Evolutionary conservation across 106 monocot species (phyloP).

Genomic region (Allium cepa): DNA sequence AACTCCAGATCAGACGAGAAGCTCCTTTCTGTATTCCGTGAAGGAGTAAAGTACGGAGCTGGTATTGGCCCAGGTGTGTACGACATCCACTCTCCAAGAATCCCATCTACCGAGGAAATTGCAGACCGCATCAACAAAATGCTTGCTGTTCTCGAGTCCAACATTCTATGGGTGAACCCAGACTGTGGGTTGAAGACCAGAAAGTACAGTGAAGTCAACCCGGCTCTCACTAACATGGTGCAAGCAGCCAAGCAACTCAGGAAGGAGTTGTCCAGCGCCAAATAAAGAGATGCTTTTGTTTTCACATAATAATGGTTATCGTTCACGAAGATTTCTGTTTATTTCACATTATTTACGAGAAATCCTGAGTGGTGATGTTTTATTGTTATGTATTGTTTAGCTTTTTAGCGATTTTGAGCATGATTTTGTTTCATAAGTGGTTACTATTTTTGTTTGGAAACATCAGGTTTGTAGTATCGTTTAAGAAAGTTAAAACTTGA

Average conservation of each 20-base stretch:
- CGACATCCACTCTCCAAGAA: conserved; percentile 26
- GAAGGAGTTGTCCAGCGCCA: conserved; percentile 16
- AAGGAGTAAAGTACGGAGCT: conserved; percentile 28
- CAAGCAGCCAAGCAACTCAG: conserved; percentile 19
- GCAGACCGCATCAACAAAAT: conserved; percentile 25
- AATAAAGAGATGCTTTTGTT: conserved; percentile 2
- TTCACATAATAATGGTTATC: no score
- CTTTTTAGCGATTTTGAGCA: no score
- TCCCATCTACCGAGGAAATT: conserved; percentile 23
- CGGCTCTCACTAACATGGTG: conserved; percentile 22
- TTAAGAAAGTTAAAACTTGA: no score
- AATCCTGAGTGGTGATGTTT: no score
- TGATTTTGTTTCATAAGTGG: no score
- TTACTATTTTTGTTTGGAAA: no score
- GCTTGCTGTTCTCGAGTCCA: conserved; percentile 26
- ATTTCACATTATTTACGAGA: no score
- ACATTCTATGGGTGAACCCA: conserved; percentile 27
- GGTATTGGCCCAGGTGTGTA: conserved; percentile 26
- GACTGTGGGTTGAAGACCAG: conserved; percentile 28
- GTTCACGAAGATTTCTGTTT: no score
- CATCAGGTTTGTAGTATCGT: no score
- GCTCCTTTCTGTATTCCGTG: conserved; percentile 22
- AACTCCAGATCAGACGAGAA: conserved; percentile 27
- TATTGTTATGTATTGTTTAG: no score
- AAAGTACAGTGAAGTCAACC: conserved; percentile 23